A percentile compares a stretch with the other conserved stretches of the same genome.
These are phyloP conservation scores for Fraxinus dipetala DNA, from an alignment of 305 asterid species.

Conservation along the genomic window DNA sequence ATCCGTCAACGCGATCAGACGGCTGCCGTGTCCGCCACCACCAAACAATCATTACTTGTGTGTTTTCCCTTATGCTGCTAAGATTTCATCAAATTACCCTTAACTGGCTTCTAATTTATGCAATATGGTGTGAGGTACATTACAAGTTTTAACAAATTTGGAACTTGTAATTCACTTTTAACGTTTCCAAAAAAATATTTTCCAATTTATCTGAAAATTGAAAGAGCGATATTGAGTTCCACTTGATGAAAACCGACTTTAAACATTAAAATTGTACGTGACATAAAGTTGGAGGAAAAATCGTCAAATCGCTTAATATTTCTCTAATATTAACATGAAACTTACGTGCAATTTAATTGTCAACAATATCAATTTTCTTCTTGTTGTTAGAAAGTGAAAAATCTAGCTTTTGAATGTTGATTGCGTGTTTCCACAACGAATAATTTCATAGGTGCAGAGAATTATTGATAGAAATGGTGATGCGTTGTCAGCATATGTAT, in stretches of 20 bases:
- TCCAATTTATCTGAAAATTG: not conserved
- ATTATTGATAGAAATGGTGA: too few relatives aligned
- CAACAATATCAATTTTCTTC: not conserved
- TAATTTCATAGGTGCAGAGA: not conserved
- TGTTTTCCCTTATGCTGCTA: not conserved
- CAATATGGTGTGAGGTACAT: not conserved
- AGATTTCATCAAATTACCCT: constrained; percentile 27
- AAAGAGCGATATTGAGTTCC: not conserved
- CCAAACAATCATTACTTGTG: not conserved
- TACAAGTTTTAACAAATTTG: not conserved
- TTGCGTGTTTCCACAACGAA: not conserved
- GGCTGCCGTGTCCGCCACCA: constrained; percentile 33
- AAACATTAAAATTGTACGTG: not conserved
- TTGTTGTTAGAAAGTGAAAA: not conserved
- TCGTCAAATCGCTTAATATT: not conserved
- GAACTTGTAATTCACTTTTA: not conserved
- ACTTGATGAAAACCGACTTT: not conserved
- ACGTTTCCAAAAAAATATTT: not conserved
- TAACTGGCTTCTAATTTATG: not conserved
- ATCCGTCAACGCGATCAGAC: constrained; percentile 20
- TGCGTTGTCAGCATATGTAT: not conserved
- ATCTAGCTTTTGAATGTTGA: not conserved
- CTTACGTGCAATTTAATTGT: not conserved
- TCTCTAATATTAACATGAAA: not conserved
- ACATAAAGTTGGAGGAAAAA: not conserved